Percentiles rank a stretch among this genome's conserved stretches.
Evolutionary conservation across 345 rosid species (phyloP).

Genomic region (Anacardium occidentale): DNA sequence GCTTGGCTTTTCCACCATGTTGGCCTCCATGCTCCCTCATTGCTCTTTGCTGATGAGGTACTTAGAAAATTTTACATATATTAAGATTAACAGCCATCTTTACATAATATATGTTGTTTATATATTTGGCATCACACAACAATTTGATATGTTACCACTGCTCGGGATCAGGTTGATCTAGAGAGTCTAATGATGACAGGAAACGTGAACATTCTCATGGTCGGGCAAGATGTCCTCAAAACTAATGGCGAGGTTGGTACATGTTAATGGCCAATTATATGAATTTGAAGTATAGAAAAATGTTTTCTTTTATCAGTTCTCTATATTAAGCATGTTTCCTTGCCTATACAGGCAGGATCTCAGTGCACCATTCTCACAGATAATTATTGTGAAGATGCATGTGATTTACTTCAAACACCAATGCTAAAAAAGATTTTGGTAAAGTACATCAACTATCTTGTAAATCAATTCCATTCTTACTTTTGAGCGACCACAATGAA

Average conservation of each 20-base stretch:
- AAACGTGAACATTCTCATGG: constrained; percentile 44
- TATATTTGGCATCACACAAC: not conserved
- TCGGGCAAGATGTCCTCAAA: constrained; percentile 58
- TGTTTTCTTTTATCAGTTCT: not conserved
- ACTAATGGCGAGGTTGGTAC: constrained; percentile 44
- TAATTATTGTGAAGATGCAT: constrained; percentile 69
- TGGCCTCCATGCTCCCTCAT: constrained; percentile 50
- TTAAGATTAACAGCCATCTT: not conserved
- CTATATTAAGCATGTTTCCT: not conserved
- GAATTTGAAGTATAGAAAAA: not conserved
- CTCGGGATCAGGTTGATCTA: constrained; percentile 49
- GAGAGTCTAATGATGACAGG: constrained; percentile 61
- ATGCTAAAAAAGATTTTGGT: constrained; percentile 55
- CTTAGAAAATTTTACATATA: not conserved
- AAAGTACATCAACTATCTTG: constrained; percentile 4
- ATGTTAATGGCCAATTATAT: not conserved
- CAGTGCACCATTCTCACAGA: constrained; percentile 63
- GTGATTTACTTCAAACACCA: constrained; percentile 52
- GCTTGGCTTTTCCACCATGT: constrained; percentile 67
- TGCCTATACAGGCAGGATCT: constrained; percentile 39
- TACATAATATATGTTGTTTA: not conserved
- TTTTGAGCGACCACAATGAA: not conserved
- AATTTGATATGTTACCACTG: not conserved
- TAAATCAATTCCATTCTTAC: not conserved
- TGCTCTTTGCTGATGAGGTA: constrained; percentile 73